Conservation (phyloP, 202 grass and related monocot species). For the Bolboschoenoplectus hybrid region DNA sequence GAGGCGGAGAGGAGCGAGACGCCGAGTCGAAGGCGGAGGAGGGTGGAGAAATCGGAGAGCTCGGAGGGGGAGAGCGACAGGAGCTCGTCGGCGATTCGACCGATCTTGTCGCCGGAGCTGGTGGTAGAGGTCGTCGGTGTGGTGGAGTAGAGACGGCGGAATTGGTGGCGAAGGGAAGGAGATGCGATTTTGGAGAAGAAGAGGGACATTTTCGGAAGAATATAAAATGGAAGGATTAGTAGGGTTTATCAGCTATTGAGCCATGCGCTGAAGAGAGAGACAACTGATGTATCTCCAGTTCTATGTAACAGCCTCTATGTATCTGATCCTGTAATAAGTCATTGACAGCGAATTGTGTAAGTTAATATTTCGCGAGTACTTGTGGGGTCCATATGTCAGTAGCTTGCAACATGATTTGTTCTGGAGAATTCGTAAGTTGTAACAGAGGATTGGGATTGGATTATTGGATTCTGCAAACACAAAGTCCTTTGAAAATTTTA, state of each 20-base stretch:
- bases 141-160: slow-evolving; percentile 59
- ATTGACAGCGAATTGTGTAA: too few relatives aligned
- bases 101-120: slow-evolving; percentile 52
- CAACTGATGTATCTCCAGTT: neutral
- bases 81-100: slow-evolving; percentile 74
- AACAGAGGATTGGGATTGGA: neutral
- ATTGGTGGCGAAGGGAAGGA: slow-evolving; percentile 43
- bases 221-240: slow-evolving; percentile 18
- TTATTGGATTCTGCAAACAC: too few relatives aligned
- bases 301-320: neutral
- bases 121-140: slow-evolving; percentile 44
- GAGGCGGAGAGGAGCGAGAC: slow-evolving; percentile 39
- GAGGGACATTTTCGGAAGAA: slow-evolving; percentile 56
- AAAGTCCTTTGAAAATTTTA: too few relatives aligned
- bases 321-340: neutral
- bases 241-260: slow-evolving; percentile 19
- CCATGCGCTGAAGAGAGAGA: neutral
- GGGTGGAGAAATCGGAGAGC: slow-evolving; percentile 74
- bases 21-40: slow-evolving; percentile 77
- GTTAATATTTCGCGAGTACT: too few relatives aligned
- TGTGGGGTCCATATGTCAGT: neutral
- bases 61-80: slow-evolving; percentile 63
- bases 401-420: neutral
- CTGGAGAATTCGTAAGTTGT: neutral
- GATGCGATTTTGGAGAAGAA: slow-evolving; percentile 59